Conservation (phyloP, 805 yeast species). For the Candida alai region DNA sequence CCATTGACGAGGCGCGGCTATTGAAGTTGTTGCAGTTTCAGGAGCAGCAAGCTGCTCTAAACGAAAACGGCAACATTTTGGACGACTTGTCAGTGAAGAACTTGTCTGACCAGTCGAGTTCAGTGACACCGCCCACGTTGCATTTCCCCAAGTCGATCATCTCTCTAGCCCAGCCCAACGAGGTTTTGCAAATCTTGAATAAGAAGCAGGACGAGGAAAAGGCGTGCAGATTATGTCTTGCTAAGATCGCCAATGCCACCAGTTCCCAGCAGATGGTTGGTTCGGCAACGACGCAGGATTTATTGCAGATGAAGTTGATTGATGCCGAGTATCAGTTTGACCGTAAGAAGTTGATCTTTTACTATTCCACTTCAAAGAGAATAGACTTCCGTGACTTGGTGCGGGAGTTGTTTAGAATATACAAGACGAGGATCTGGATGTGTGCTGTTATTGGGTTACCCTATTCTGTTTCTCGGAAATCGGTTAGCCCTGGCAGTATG, state of each 20-base stretch:
- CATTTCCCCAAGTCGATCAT: constrained; percentile 68
- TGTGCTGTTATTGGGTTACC: constrained; percentile 60
- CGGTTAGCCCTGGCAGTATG: constrained; percentile 1
- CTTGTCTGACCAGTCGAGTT: constrained; percentile 12
- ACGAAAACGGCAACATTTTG: constrained; percentile 14
- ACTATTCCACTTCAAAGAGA: constrained; percentile 56
- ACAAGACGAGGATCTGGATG: constrained; percentile 79
- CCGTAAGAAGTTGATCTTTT: constrained; percentile 70
- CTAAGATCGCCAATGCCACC: constrained; percentile 47
- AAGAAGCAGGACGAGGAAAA: constrained; percentile 68
- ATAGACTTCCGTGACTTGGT: constrained; percentile 72
- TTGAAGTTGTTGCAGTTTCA: constrained; percentile 63
- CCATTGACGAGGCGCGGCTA: constrained; percentile 63
- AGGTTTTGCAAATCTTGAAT: constrained; percentile 52
- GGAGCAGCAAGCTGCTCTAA: constrained; percentile 66
- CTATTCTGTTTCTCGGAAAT: constrained; percentile 13
- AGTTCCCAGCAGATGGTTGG: constrained; percentile 8
- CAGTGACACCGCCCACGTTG: constrained; percentile 41
- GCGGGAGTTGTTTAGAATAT: constrained; percentile 68
- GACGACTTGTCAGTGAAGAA: constrained; percentile 23
- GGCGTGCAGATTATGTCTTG: constrained; percentile 58
- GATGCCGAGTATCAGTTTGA: constrained; percentile 83
- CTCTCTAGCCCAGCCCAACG: constrained; percentile 58
- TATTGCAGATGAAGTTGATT: constrained; percentile 52
- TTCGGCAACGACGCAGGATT: constrained; percentile 12